These are phyloP conservation scores for Theileria annulata DNA, from an alignment of 169 alveolate species.

Conservation along the genomic window DNA sequence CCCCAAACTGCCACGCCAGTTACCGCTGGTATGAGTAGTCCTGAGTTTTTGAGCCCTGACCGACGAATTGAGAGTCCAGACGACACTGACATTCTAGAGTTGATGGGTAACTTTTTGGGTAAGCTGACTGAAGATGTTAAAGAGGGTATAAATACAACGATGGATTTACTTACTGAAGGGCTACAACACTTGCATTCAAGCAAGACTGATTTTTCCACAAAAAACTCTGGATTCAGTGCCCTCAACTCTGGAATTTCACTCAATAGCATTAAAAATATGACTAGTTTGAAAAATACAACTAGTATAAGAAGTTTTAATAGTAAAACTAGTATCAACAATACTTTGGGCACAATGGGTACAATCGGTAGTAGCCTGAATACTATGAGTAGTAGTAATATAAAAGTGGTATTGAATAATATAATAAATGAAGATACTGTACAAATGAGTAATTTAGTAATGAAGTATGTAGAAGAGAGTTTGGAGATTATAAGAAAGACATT, in stretches of 20 bases:
- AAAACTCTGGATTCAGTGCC: neutral
- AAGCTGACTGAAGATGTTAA: neutral
- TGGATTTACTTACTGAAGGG: neutral
- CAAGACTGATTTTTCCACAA: neutral
- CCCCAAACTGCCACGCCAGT: neutral
- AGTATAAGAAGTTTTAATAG: neutral
- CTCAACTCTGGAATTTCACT: neutral
- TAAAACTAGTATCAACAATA: neutral
- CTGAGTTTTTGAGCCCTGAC: slow-evolving; percentile 9
- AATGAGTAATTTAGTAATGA: neutral
- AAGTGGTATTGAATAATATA: neutral
- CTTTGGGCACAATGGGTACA: neutral
- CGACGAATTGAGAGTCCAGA: neutral
- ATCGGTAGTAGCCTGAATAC: neutral
- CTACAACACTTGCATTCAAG: neutral
- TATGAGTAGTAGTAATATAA: neutral
- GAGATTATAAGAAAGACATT: neutral
- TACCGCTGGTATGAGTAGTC: neutral
- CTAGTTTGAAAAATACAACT: neutral
- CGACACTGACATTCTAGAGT: neutral
- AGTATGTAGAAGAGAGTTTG: slow-evolving; percentile 3
- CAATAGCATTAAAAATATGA: neutral
- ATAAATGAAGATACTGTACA: neutral
- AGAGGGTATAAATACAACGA: neutral
- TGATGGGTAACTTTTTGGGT: slow-evolving; percentile 17